These are phyloP conservation scores for Pseudocercospora pini-densiflorae DNA, from an alignment of 2,329 filamentous ascomycete genomes.

Conservation along the genomic window DNA sequence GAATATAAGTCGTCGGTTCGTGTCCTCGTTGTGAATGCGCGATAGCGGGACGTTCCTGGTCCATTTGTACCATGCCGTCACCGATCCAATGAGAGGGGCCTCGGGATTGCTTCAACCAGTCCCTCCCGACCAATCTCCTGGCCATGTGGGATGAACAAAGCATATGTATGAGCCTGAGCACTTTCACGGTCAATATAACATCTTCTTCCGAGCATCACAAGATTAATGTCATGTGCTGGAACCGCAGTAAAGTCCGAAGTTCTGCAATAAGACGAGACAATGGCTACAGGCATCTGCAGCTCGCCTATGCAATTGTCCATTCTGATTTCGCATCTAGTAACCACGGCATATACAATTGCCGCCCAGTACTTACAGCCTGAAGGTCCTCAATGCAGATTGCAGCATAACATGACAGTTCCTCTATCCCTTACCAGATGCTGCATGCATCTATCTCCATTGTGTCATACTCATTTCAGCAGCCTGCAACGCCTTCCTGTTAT, in stretches of 20 bases:
- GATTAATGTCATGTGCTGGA: not conserved
- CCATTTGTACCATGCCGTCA: not conserved
- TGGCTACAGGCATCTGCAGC: not conserved
- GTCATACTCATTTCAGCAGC: not conserved
- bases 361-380: not conserved
- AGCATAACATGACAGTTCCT: not conserved
- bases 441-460: not conserved
- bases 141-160: not conserved
- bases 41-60: no score
- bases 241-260: not conserved
- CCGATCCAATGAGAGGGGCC: not conserved
- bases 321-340: not conserved
- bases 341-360: not conserved
- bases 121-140: not conserved
- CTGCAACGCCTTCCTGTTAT: not conserved
- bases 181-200: not conserved
- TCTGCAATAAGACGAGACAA: not conserved
- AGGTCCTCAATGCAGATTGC: not conserved
- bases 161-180: not conserved
- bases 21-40: not conserved
- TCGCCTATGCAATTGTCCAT: constrained; percentile 1
- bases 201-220: not conserved
- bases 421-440: not conserved
- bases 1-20: not conserved
- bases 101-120: not conserved